Evolutionary conservation across 192 early-diverging fungal genomes (phyloP).

Genomic region (Paraglomus brasilianum): DNA sequence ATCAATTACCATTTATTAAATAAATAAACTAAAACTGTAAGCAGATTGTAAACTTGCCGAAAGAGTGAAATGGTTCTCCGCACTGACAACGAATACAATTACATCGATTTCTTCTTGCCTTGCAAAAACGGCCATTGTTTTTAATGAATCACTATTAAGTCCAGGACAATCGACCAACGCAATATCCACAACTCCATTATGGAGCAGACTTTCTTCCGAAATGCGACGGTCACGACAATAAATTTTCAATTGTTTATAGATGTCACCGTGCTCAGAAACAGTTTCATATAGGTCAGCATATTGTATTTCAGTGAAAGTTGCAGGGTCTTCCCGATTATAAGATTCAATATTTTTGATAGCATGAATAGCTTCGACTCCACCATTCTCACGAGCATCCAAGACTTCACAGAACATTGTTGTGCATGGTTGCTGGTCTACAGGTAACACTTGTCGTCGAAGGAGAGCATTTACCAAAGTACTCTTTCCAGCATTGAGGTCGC

Average conservation of each 20-base stretch:
- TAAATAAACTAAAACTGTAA: neutral
- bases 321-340: conserved; percentile 71
- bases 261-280: conserved; percentile 81
- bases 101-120: conserved; percentile 99
- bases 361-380: conserved; percentile 89
- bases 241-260: conserved; percentile 87
- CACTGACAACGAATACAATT: conserved; percentile 97
- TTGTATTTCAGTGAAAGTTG: conserved; percentile 69
- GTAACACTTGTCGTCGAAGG: conserved; percentile 84
- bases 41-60: conserved; percentile 59
- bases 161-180: conserved; percentile 98
- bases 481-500: conserved; percentile 98
- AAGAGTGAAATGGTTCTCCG: conserved; percentile 99
- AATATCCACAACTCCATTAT: conserved; percentile 96
- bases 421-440: conserved; percentile 97
- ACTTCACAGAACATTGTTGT: conserved; percentile 97
- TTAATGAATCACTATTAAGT: conserved; percentile 95
- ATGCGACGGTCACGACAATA: conserved; percentile 75
- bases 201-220: conserved; percentile 71
- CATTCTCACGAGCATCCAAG: conserved; percentile 87
- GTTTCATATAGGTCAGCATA: conserved; percentile 69
- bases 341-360: conserved; percentile 67
- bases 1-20: neutral
- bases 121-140: conserved; percentile 95
- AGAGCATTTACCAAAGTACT: conserved; percentile 96